Conservation (phyloP, 2,329 filamentous ascomycete genomes). For the Epichloe uncinata region DNA sequence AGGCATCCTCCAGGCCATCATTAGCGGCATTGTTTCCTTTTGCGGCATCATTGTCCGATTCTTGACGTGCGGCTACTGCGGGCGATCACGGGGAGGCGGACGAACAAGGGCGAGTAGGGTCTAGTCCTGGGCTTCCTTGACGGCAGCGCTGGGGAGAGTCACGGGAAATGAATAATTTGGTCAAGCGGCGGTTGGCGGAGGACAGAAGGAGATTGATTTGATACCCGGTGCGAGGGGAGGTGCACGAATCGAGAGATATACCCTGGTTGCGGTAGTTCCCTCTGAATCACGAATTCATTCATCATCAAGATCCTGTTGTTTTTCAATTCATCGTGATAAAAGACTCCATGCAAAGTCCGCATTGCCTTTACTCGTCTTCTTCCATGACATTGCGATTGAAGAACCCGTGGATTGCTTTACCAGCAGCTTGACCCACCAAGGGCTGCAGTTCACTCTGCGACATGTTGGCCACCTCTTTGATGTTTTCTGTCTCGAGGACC, state of each 20-base stretch:
- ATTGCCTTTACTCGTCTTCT: constrained; percentile 23
- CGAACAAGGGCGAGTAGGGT: constrained; percentile 13
- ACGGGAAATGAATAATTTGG: background rate
- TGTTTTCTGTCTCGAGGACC: constrained; percentile 57
- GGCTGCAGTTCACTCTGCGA: constrained; percentile 56
- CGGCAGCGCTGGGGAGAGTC: background rate
- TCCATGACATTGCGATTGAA: constrained; percentile 56
- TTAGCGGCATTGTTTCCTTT: constrained; percentile 52
- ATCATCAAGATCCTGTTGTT: constrained; percentile 6
- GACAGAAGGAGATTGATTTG: background rate
- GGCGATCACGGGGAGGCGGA: constrained; percentile 9
- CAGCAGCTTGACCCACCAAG: constrained; percentile 61
- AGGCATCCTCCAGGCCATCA: constrained; percentile 49
- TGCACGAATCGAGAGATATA: constrained; percentile 4
- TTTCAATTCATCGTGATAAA: background rate
- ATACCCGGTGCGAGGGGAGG: background rate
- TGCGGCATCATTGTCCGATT: constrained; percentile 54
- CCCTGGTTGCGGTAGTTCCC: background rate
- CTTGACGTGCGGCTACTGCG: constrained; percentile 40
- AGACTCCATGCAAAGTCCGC: background rate
- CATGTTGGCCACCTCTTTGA: constrained; percentile 80
- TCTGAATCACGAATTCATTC: background rate
- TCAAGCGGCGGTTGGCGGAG: background rate
- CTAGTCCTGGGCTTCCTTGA: constrained; percentile 4
- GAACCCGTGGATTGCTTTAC: constrained; percentile 64